phyloP scores from a whole-genome alignment of 148 eudicot species.

The Chenopodium album region DNA sequence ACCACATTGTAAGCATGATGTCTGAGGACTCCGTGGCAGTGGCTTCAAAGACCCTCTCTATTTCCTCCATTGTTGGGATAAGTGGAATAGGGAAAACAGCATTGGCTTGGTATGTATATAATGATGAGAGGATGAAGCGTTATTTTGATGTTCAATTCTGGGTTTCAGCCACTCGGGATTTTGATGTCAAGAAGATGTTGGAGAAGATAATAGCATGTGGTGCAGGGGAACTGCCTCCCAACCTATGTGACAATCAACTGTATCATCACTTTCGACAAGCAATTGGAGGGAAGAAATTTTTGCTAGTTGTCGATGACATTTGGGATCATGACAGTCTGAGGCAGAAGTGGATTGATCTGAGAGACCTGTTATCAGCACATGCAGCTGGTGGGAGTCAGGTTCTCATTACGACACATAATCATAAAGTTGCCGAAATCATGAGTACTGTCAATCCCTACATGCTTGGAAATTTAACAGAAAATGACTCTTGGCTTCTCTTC shows the following conservation, averaged over 20 bases:
- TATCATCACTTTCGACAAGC: too few species aligned
- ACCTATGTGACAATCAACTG: background rate
- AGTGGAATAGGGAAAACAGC: background rate
- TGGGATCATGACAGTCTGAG: constrained; percentile 2
- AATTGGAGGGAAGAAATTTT: constrained; percentile 6
- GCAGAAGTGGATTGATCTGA: background rate
- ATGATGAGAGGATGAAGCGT: constrained; percentile 1
- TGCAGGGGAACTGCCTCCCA: background rate
- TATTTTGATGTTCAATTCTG: constrained; percentile 16
- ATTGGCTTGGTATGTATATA: constrained; percentile 9
- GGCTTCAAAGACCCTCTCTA: too few species aligned
- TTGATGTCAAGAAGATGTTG: background rate
- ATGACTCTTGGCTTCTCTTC: constrained; percentile 9
- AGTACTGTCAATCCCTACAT: too few species aligned
- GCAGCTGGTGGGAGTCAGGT: background rate
- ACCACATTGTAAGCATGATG: too few species aligned
- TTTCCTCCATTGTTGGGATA: too few species aligned
- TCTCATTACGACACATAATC: constrained; percentile 7
- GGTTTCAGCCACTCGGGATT: background rate
- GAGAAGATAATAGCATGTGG: background rate
- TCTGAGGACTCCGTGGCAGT: too few species aligned
- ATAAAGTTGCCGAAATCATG: background rate
- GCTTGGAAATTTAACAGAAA: background rate
- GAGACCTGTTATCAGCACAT: background rate
- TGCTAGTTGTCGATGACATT: constrained; percentile 14